Evolutionary conservation across 768 basidiomycete genomes (phyloP), one percentile per base, ranked within the genome.

Genomic region (Kwoniella europaea): DNA sequence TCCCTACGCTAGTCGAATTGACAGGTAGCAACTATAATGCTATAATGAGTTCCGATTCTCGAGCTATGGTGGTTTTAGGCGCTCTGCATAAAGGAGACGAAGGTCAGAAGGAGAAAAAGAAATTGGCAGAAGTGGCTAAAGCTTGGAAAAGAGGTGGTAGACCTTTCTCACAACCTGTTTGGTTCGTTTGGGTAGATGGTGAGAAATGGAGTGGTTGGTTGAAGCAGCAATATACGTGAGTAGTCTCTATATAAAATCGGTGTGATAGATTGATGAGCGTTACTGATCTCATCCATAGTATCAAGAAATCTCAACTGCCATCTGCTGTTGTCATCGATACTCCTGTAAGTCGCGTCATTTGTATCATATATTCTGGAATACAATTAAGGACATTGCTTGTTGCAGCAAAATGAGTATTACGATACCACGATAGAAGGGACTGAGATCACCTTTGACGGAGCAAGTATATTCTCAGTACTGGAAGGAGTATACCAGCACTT

Each of bases 151-250:
- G 85, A 63, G 83, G 82, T 50, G 85, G 86, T 43, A 85, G 84
- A 27, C 66, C 72, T 63, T 77, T 75, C 53, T 60, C 71, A 71
- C 54, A 81, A 64, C 70, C 84, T 50, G 90, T 96, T 0, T 88
- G 94, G 60, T 97, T 94, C 83, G 87, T 90, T 10, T 94, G 91
- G 90, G 94, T 97, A 88, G 93, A 99, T 78, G 88, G 86, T 2
- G 89, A 88, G 27, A 88, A 87, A 82, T 98, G 96, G 94, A 86
- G 84, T 27, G 89, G 88, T 62, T 98, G 94, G 94, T 85, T 96
- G 85, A 93, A 92, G 86, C 90, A 89, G 75, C 93, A 93, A 89
- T 98, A 98, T 84, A 90, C 90, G 35, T 82, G 64, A 61, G 82
- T 76, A 10, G 4, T 22, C n/a, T 29, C 6, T 9, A 13, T 42